Evolutionary conservation across 2,329 filamentous ascomycete genomes (phyloP).

Genomic region (Aspergillus carbonarius): DNA sequence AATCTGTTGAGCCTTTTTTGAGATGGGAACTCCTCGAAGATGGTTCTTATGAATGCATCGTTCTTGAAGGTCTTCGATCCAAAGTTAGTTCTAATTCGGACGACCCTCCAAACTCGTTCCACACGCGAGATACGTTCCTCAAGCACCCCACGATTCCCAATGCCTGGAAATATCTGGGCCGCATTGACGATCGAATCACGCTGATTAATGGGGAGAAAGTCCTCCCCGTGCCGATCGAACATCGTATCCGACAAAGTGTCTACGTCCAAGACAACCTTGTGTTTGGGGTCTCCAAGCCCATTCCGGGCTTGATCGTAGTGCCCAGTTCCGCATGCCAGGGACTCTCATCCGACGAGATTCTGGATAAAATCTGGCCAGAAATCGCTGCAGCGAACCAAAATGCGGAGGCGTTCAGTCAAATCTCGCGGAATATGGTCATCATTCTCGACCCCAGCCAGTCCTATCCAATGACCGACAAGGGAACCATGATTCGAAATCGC

Average conservation of each 20-base stretch:
- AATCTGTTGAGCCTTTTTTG: constrained; percentile 44
- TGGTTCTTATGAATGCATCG: constrained; percentile 40
- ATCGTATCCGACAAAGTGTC: constrained; percentile 51
- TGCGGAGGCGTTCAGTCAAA: constrained; percentile 33
- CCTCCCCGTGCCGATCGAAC: constrained; percentile 51
- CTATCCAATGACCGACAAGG: constrained; percentile 58
- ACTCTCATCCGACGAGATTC: constrained; percentile 46
- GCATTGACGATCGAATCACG: constrained; percentile 47
- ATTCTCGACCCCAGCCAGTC: constrained; percentile 37
- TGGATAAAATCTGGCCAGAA: constrained; percentile 43
- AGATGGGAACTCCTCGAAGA: constrained; percentile 38
- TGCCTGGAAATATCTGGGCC: constrained; percentile 46
- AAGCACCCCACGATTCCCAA: constrained; percentile 44
- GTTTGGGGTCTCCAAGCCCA: constrained; percentile 54
- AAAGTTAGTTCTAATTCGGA: constrained; percentile 49
- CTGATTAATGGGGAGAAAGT: constrained; percentile 52
- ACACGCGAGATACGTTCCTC: constrained; percentile 53
- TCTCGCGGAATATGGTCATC: constrained; percentile 45
- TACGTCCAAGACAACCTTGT: constrained; percentile 57
- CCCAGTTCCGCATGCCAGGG: constrained; percentile 45
- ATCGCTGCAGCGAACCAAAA: constrained; percentile 38
- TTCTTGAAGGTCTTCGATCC: constrained; percentile 35
- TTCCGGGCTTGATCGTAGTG: constrained; percentile 57
- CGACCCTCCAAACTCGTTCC: constrained; percentile 58
- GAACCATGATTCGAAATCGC: constrained; percentile 55